These are phyloP conservation scores for Fraxinus cuspidata DNA, from an alignment of 257 asterid genomes.

Conservation along the genomic window DNA sequence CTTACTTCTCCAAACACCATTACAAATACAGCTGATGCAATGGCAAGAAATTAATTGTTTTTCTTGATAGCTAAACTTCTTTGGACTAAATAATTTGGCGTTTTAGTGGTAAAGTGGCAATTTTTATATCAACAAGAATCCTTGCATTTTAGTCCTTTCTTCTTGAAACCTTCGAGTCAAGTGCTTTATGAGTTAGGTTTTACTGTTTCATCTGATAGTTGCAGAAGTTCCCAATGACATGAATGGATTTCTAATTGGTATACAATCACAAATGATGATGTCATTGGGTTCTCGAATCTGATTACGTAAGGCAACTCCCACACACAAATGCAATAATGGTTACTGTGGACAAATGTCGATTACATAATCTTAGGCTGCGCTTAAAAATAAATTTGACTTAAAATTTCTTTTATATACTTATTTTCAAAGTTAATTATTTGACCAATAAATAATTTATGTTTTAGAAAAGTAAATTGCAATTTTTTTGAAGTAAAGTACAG, in stretches of 20 bases:
- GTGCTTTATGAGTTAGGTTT: not conserved
- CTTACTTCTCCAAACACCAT: not conserved
- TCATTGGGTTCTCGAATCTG: too few species aligned
- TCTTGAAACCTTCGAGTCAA: not conserved
- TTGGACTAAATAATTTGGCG: conserved; percentile 7
- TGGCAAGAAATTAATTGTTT: not conserved
- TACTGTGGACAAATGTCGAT: too few species aligned
- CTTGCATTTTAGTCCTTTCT: not conserved
- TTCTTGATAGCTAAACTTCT: not conserved
- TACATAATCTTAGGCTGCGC: too few species aligned
- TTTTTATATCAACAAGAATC: not conserved
- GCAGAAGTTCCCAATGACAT: not conserved
- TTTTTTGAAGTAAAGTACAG: too few species aligned
- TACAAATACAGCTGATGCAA: not conserved
- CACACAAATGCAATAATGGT: too few species aligned
- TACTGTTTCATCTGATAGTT: conserved; percentile 1
- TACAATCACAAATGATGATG: too few species aligned
- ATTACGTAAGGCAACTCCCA: too few species aligned
- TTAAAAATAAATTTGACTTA: too few species aligned
- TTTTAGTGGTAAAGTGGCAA: conserved; percentile 6
- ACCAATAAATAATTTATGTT: too few species aligned
- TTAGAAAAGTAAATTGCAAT: too few species aligned
- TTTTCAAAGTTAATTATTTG: too few species aligned
- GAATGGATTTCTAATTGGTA: too few species aligned
- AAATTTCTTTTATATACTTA: not conserved